Evolutionary conservation across 1,284 basidiomycete genomes (phyloP).

Genomic region (Ganoderma leucocontextum): DNA sequence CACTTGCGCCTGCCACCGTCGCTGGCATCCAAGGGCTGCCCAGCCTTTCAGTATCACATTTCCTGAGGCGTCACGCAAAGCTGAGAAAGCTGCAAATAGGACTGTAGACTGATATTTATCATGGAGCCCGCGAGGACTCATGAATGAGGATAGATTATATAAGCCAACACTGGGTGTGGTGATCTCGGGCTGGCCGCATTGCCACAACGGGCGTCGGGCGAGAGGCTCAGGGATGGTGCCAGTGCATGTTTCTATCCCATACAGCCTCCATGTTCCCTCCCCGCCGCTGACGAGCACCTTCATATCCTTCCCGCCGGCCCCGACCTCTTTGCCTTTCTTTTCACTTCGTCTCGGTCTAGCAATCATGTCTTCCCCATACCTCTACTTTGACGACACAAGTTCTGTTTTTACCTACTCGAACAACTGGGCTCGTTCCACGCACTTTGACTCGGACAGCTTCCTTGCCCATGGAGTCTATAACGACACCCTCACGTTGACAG

Average conservation of each 20-base stretch:
- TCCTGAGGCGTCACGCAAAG: no score
- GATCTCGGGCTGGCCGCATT: slow-evolving; percentile 20
- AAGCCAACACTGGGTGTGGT: slow-evolving; percentile 1
- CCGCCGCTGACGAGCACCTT: slow-evolving; percentile 3
- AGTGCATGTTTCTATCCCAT: neutral
- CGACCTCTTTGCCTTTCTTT: neutral
- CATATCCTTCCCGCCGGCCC: slow-evolving; percentile 3
- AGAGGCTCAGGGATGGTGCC: neutral
- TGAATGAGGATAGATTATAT: neutral
- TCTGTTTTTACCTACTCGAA: slow-evolving; percentile 20
- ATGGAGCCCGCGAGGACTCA: neutral
- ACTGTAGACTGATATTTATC: no score
- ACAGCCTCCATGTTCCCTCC: slow-evolving; percentile 6
- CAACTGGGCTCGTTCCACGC: slow-evolving; percentile 21
- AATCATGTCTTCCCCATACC: slow-evolving; percentile 18
- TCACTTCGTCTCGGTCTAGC: neutral
- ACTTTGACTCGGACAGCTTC: slow-evolving; percentile 2
- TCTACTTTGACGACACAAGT: slow-evolving; percentile 30
- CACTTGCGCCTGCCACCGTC: neutral
- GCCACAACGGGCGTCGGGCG: slow-evolving; percentile 9
- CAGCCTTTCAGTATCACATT: neutral
- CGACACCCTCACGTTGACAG: slow-evolving; percentile 24
- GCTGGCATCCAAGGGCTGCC: neutral
- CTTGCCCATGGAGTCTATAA: slow-evolving; percentile 20
- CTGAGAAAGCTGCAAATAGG: no score